Percentiles rank a stretch among this genome's conserved stretches.
Evolutionary conservation across 495 filamentous ascomycete species (phyloP).

Genomic region (Daldinia concentrica): DNA sequence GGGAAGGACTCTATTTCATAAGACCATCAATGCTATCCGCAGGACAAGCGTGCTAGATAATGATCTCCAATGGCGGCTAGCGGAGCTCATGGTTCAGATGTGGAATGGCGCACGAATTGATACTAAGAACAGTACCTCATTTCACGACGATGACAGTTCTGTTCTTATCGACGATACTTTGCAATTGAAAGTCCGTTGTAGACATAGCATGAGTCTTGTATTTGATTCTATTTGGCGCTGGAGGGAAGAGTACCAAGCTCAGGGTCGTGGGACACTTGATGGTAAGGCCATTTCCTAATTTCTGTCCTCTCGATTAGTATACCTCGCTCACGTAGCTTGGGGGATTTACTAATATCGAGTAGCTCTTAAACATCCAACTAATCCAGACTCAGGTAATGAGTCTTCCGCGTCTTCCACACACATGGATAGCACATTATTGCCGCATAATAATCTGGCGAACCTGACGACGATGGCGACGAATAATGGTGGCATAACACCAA

Average conservation of each 20-base stretch:
- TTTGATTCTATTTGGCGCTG: constrained; percentile 95
- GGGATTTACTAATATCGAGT: constrained; percentile 52
- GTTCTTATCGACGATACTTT: constrained; percentile 73
- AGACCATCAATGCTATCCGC: constrained; percentile 79
- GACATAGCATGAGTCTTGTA: constrained; percentile 92
- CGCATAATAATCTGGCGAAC: constrained; percentile 47
- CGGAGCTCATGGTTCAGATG: constrained; percentile 90
- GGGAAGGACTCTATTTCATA: constrained; percentile 77
- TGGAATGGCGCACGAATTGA: constrained; percentile 79
- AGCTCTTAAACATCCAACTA: constrained; percentile 86
- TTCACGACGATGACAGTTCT: constrained; percentile 50
- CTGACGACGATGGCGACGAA: constrained; percentile 46
- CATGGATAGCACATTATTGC: constrained; percentile 62
- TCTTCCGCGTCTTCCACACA: constrained; percentile 73
- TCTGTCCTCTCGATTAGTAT: constrained; percentile 30
- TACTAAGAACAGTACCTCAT: constrained; percentile 49
- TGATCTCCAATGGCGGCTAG: constrained; percentile 84
- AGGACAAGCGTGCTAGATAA: constrained; percentile 82
- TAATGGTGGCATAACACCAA: constrained; percentile 60
- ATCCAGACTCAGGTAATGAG: constrained; percentile 80
- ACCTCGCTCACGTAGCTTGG: constrained; percentile 25
- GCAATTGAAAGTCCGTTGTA: constrained; percentile 84
- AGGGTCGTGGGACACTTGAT: constrained; percentile 80
- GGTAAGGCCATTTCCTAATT: constrained; percentile 58
- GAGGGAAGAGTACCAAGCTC: constrained; percentile 85